Evolutionary conservation across 345 rosid genomes (phyloP).

Genomic region (Passiflora organensis): DNA sequence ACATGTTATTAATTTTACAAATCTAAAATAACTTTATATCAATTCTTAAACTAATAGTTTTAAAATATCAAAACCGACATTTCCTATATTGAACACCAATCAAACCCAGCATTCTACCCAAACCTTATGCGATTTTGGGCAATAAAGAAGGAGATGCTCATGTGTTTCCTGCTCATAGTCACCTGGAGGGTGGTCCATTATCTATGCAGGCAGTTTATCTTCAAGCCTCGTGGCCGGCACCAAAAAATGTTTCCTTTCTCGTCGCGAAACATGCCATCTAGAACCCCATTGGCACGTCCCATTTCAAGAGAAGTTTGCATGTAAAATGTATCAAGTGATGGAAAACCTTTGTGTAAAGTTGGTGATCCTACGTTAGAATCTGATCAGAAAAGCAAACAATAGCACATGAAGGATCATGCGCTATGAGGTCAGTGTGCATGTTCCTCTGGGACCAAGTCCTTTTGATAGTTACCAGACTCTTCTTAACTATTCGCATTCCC

Average conservation of each 20-base stretch:
- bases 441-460: constrained; percentile 20
- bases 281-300: too few species aligned
- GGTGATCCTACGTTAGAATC: background rate
- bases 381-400: background rate
- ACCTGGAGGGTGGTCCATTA: too few species aligned
- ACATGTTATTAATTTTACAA: too few species aligned
- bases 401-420: constrained; percentile 33
- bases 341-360: background rate
- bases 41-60: too few species aligned
- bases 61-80: too few species aligned
- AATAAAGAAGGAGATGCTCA: too few species aligned
- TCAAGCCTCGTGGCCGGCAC: background rate
- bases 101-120: too few species aligned
- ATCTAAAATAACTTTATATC: too few species aligned
- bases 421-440: constrained; percentile 20
- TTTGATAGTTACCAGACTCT: constrained; percentile 17
- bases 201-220: too few species aligned
- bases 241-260: background rate
- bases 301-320: background rate
- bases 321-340: background rate
- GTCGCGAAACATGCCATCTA: background rate
- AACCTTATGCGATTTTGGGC: too few species aligned
- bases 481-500: constrained; percentile 19
- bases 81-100: too few species aligned
- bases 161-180: too few species aligned